Base-by-base conservation (phyloP, 2,329 filamentous ascomycete genomes). In the Leptodontidium sp. region DNA sequence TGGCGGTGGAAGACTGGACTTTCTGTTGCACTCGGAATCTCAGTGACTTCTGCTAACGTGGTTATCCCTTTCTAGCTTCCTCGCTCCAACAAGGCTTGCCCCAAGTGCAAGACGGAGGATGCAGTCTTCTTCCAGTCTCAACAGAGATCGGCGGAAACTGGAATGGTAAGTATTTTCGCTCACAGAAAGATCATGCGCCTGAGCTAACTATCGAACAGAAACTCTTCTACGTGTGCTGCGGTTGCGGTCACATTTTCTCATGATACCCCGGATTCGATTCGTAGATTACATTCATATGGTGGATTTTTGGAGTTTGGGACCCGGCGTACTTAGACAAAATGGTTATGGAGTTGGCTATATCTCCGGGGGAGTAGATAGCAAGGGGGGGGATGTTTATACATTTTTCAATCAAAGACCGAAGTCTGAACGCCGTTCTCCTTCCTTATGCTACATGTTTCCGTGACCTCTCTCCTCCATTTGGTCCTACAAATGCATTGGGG, bases 61-160 rank as follows among this genome's bases (percentile, higher is more conserved):
- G 74, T 77, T 78, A 77, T 75, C 76, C 72, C 76, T 26, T 74
- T 85, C 79, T 88, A 98, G 94, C 92, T 98, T 80, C 96, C 96
- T 73, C 91, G 94, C 77, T 91, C 93, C 76, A 93, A 93, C 80
- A 93, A 92, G 82, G 87, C 87, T 70, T 99, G 96, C 83, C 93
- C 94, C 64, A 87, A 85, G 75, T 99, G 97, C 85, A 87, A 88
- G 74, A 92, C 96, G 80, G 89, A 90, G 75, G 94, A 98, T 82
- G 94, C 94, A 57, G 97, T 99, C 69, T 99, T 97, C 84, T 99
- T 99, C 85, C 96, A 99, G 84, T 98, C 94, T 71, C 96, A 99
- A 80, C 94, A 98, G 84, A 92, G 96, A 82, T 97, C 92, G 75
- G 93, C 93, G 61, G 94, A 98, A 81, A 99, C 96, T 55, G 96